Conservation (phyloP, 202 grass and related monocot species). For the Schoenoplectus tabernaemontani region DNA sequence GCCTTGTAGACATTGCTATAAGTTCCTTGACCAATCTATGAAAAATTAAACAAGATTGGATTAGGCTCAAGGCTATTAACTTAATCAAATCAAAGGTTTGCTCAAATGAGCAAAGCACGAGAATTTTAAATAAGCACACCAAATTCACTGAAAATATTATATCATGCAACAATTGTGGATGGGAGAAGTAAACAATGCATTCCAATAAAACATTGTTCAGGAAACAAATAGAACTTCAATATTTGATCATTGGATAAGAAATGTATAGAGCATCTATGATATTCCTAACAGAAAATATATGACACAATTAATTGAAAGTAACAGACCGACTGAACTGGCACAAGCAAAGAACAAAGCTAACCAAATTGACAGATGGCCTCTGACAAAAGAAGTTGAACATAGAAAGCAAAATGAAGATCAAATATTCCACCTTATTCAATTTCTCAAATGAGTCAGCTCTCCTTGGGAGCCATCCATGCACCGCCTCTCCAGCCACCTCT, state of each 20-base stretch:
- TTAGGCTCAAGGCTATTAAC: not conserved
- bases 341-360: too few species aligned
- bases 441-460: constrained; percentile 45
- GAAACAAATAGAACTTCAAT: not conserved
- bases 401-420: not conserved
- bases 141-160: not conserved
- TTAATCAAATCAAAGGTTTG: too few species aligned
- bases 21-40: constrained; percentile 51
- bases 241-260: not conserved
- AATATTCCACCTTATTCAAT: constrained; percentile 34
- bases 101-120: too few species aligned
- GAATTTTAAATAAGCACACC: too few species aligned
- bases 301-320: too few species aligned
- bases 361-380: too few species aligned
- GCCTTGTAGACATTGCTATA: constrained; percentile 51
- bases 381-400: not conserved
- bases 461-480: constrained; percentile 41
- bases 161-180: not conserved
- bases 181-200: not conserved
- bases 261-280: not conserved
- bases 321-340: too few species aligned
- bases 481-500: constrained; percentile 35
- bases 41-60: constrained; percentile 3
- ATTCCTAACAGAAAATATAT: constrained; percentile 2
- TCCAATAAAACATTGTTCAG: not conserved